Evolutionary conservation across 2,329 filamentous ascomycete genomes (phyloP), one percentile per base, ranked within the genome.

Genomic region (Stromatinia cepivora): DNA sequence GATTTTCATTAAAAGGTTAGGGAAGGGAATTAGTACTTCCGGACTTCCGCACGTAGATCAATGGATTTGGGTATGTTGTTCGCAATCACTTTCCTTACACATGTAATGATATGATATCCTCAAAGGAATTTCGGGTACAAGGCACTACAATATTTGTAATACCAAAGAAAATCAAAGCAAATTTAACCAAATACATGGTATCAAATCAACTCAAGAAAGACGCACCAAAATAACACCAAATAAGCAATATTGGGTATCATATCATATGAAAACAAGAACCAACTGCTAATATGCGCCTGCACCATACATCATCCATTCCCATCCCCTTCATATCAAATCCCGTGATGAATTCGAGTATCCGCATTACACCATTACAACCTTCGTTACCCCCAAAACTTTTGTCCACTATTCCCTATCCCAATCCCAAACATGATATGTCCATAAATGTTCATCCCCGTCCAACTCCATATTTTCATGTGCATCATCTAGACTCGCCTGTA

Each of bases 401-500:
- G 11, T 9, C 59, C 22, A 28, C 46, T 36, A 50, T 7, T 39
- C 22, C 59, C 31, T 50, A 6, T 46, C 31, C 28, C 31, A 45
- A 10, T 31, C 59, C 59, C 59, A 63, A 63, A 63, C 59, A 39
- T 52, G 31, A 28, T 25, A 25, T 20, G 59, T 63, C 59, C 59
- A 63, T n/a, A 17, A 36, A 39, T 62, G 8, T 25, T 50, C 45
- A 10, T 50, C 22, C 31, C 31, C 45, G 0, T 25, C 11, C 9
- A 50, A 39, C 13, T 25, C n/a, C 8, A 46, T 46, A 39, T 63
- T 48, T 17, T 63, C 59, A 52, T 63, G 59, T 25, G 31, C 45
- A 22, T 58, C 36, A 66, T 75, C 72, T 66, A 76, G 71, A 1
- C 64, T 66, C 11, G 72, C 72, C 59, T 77, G 75, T 15, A 77